Percentiles rank a stretch among this genome's conserved stretches.
Evolutionary conservation across 371 early-diverging fungal genomes (phyloP).

Genomic region (Mucor racemosus): DNA sequence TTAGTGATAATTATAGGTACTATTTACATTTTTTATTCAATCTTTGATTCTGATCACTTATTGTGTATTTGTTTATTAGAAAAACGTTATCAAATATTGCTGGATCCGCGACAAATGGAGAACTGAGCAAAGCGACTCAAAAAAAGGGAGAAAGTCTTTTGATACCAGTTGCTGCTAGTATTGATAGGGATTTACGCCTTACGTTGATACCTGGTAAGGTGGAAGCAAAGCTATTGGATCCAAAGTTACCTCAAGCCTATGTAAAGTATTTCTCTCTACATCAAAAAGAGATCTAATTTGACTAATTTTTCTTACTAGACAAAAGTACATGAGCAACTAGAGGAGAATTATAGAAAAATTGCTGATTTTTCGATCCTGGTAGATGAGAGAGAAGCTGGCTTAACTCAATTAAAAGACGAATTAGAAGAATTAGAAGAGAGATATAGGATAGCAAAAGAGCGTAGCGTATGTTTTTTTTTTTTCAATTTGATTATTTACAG

Average conservation of each 20-base stretch:
- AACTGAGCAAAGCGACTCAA: not conserved
- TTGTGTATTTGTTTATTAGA: not conserved
- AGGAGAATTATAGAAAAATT: not conserved
- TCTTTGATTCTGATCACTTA: not conserved
- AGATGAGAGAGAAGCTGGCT: not conserved
- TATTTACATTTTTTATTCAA: not conserved
- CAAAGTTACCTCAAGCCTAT: not conserved
- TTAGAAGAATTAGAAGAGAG: not conserved
- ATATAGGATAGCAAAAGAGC: not conserved
- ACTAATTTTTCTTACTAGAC: not conserved
- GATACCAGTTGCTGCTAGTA: not conserved
- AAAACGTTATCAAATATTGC: constrained; percentile 3
- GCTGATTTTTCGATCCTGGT: not conserved
- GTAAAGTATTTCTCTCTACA: not conserved
- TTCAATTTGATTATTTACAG: not conserved
- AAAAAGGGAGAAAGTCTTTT: not conserved
- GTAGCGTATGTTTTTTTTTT: not conserved
- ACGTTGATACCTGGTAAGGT: not conserved
- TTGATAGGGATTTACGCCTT: not conserved
- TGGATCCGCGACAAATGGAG: not conserved
- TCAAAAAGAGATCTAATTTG: not conserved
- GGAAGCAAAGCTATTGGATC: not conserved
- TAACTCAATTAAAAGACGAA: not conserved
- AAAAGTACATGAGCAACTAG: not conserved
- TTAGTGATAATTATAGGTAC: constrained; percentile 1